A percentile compares a stretch with the other conserved stretches of the same genome.
Evolutionary conservation across 2,329 filamentous ascomycete species (phyloP).

Genomic region (Monosporascus ibericus): DNA sequence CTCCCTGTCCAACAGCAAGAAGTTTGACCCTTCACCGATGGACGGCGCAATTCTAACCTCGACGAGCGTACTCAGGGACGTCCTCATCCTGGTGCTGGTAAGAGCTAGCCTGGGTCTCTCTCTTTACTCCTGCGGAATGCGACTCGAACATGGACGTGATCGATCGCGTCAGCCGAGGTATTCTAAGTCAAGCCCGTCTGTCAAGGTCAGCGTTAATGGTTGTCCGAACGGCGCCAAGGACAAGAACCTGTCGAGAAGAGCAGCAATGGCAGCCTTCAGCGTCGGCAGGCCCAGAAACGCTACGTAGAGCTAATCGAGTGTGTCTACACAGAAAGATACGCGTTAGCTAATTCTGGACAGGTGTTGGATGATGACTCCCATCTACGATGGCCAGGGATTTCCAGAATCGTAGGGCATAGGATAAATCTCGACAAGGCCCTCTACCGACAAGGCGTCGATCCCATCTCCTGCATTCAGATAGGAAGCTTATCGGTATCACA

Average conservation of each 20-base stretch:
- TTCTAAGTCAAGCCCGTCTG: conserved; percentile 46
- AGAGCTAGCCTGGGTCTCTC: conserved; percentile 49
- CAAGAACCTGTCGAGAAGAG: conserved; percentile 45
- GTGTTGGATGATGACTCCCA: conserved; percentile 29
- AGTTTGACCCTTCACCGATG: conserved; percentile 58
- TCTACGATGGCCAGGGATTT: conserved; percentile 26
- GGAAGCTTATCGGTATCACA: conserved; percentile 25
- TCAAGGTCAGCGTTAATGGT: conserved; percentile 43
- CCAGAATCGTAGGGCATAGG: conserved; percentile 20
- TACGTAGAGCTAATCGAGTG: conserved; percentile 40
- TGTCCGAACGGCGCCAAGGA: conserved; percentile 25
- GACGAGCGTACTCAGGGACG: conserved; percentile 40
- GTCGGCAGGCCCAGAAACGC: conserved; percentile 41
- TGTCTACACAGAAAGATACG: conserved; percentile 31
- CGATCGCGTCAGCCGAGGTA: conserved; percentile 39
- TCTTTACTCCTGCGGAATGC: conserved; percentile 37
- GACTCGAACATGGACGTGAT: conserved; percentile 32
- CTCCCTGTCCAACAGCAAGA: conserved; percentile 60
- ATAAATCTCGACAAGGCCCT: conserved; percentile 40
- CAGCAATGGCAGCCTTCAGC: conserved; percentile 56
- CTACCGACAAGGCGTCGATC: conserved; percentile 55
- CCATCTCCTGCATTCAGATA: conserved; percentile 49
- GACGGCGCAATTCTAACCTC: conserved; percentile 48
- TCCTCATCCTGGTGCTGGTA: conserved; percentile 53
- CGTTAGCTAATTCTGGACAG: conserved; percentile 4